phyloP scores from a whole-genome alignment of 208 protist species.

The Trypanosoma congolense region DNA sequence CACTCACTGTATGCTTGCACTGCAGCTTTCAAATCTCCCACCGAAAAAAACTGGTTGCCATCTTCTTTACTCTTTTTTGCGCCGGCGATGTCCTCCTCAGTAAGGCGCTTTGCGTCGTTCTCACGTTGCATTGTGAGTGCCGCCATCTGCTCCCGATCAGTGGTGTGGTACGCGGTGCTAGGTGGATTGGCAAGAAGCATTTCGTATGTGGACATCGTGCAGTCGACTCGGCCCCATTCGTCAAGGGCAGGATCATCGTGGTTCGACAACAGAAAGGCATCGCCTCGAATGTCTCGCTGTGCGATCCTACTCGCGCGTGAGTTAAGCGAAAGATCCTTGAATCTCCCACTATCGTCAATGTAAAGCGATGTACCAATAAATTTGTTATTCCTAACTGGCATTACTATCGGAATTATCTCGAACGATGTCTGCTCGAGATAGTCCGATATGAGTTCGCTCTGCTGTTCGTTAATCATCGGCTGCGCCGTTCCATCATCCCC shows the following conservation, averaged over 20 bases:
- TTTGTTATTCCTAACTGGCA: conserved; percentile 63
- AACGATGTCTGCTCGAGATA: conserved; percentile 75
- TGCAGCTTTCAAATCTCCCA: conserved; percentile 39
- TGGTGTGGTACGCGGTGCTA: conserved; percentile 47
- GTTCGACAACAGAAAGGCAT: conserved; percentile 83
- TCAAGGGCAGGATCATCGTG: conserved; percentile 86
- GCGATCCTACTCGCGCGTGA: conserved; percentile 75
- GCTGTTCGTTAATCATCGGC: conserved; percentile 24
- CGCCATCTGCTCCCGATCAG: conserved; percentile 67
- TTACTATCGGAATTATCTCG: conserved; percentile 84
- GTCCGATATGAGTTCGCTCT: conserved; percentile 56
- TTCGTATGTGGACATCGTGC: conserved; percentile 37
- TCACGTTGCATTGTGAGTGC: conserved; percentile 48
- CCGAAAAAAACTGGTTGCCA: conserved; percentile 51
- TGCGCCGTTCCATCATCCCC: conserved; percentile 10
- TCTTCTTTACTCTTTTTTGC: conserved; percentile 52
- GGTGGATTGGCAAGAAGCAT: conserved; percentile 42
- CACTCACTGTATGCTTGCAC: conserved; percentile 53
- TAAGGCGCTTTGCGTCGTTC: conserved; percentile 62
- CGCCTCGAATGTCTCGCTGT: conserved; percentile 84
- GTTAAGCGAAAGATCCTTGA: conserved; percentile 84
- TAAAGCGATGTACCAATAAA: conserved; percentile 85
- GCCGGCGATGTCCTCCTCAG: conserved; percentile 46
- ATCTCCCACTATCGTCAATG: conserved; percentile 84
- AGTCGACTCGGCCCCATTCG: conserved; percentile 79